Evolutionary conservation across 345 rosid species (phyloP).

Genomic region (Murraya paniculata): DNA sequence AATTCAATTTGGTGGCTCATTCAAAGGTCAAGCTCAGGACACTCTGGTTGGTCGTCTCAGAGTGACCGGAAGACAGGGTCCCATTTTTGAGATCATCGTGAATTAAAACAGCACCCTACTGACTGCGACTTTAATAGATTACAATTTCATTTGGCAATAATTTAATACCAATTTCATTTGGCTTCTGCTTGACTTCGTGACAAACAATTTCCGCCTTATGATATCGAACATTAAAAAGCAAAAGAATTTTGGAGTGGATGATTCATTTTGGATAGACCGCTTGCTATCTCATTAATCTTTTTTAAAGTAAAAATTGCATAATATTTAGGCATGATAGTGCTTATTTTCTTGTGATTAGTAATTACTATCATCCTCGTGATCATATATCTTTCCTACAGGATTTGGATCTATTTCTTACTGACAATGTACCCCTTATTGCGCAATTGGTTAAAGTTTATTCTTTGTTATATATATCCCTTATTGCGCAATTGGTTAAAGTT

Average conservation of each 20-base stretch:
- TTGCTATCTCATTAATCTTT: neutral
- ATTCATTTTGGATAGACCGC: neutral
- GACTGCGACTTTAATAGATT: neutral
- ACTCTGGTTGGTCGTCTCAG: constrained; percentile 12
- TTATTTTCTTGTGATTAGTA: neutral
- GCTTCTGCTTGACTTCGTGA: neutral
- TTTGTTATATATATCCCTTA: too few species aligned
- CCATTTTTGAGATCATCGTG: constrained; percentile 17
- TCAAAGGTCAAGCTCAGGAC: constrained; percentile 10
- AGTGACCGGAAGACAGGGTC: constrained; percentile 1
- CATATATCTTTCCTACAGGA: neutral
- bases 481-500: too few species aligned
- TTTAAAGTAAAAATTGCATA: too few species aligned
- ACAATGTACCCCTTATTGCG: too few species aligned
- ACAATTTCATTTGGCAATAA: neutral
- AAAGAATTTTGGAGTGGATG: neutral
- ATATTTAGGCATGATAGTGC: too few species aligned
- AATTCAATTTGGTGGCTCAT: neutral
- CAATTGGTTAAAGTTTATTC: too few species aligned
- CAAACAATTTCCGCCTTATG: neutral
- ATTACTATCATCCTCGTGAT: neutral
- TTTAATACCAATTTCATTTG: neutral
- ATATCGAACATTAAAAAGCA: neutral
- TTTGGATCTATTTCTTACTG: neutral
- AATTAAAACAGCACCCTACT: constrained; percentile 16